A percentile compares a stretch with the other conserved stretches of the same genome.
Conservation (phyloP, 495 filamentous ascomycete species). For the Penicillium roqueforti region DNA sequence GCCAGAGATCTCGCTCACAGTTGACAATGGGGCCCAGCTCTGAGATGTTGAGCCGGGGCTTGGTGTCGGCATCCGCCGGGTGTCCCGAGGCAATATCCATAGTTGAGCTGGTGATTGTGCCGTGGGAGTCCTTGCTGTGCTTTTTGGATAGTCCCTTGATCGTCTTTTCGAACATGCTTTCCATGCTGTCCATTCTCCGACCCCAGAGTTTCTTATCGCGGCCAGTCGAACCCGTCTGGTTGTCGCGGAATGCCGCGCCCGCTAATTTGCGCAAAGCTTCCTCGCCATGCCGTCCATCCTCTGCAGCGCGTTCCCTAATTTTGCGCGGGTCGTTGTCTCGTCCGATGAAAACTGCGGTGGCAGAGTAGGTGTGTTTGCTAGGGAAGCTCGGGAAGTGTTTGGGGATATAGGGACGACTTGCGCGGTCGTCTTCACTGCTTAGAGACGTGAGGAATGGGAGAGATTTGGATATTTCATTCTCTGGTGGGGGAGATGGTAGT, state of each 20-base stretch:
- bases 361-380: conserved; percentile 67
- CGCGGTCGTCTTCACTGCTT: conserved; percentile 48
- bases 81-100: conserved; percentile 37
- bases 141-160: conserved; percentile 38
- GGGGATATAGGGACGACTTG: conserved; percentile 54
- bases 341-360: conserved; percentile 60
- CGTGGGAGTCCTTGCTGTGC: conserved; percentile 22
- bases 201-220: conserved; percentile 46
- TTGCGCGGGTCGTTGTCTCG: conserved; percentile 65
- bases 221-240: conserved; percentile 32
- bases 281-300: conserved; percentile 70
- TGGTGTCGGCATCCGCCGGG: conserved; percentile 24
- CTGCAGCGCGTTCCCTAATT: conserved; percentile 67
- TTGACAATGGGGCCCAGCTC: conserved; percentile 48
- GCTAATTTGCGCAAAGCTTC: conserved; percentile 67
- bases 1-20: conserved; percentile 45
- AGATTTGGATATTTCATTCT: conserved; percentile 38
- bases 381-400: conserved; percentile 66
- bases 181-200: conserved; percentile 40
- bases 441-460: conserved; percentile 52
- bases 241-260: conserved; percentile 45
- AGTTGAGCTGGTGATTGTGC: conserved; percentile 10
- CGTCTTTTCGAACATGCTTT: conserved; percentile 50
- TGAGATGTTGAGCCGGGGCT: conserved; percentile 25
- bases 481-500: conserved; percentile 45